These are phyloP conservation scores for Teratosphaeria gauchensis DNA, from an alignment of 2,329 filamentous ascomycete species.

Conservation along the genomic window DNA sequence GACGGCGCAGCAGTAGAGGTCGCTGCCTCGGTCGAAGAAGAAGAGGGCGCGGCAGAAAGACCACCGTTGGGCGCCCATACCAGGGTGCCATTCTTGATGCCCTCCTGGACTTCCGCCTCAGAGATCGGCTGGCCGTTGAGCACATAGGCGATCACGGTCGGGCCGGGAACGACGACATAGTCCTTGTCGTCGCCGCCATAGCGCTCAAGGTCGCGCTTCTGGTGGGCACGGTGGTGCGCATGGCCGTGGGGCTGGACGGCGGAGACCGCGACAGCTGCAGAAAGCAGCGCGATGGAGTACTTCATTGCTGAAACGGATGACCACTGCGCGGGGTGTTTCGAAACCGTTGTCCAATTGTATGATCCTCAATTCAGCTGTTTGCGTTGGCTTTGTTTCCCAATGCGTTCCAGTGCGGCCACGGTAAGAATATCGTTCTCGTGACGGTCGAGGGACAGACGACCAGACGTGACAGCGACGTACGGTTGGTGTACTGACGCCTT, in stretches of 20 bases:
- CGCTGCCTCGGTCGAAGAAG: not conserved
- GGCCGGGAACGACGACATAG: constrained; percentile 48
- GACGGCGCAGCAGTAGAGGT: not conserved
- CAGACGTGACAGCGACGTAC: not conserved
- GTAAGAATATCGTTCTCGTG: constrained; percentile 6
- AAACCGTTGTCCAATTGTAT: constrained; percentile 3
- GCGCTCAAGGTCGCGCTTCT: constrained; percentile 40
- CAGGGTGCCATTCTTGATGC: constrained; percentile 58
- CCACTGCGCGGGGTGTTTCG: not conserved
- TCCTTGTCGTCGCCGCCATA: constrained; percentile 35
- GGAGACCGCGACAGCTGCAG: constrained; percentile 33
- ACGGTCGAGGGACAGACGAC: not conserved
- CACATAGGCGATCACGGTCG: constrained; percentile 62
- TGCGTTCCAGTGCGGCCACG: constrained; percentile 16
- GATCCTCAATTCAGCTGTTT: constrained; percentile 9
- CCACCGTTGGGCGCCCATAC: constrained; percentile 50
- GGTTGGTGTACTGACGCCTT: not conserved
- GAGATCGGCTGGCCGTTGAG: constrained; percentile 55
- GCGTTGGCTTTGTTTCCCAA: constrained; percentile 3
- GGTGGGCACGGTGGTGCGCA: constrained; percentile 52
- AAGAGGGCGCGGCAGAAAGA: constrained; percentile 7
- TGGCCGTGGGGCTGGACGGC: constrained; percentile 51
- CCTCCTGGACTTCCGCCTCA: constrained; percentile 56
- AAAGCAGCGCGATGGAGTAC: constrained; percentile 25
- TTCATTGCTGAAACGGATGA: constrained; percentile 23